These are phyloP conservation scores for Acanthamoeba triangularis DNA, from an alignment of 208 protist genomes.

Conservation along the genomic window DNA sequence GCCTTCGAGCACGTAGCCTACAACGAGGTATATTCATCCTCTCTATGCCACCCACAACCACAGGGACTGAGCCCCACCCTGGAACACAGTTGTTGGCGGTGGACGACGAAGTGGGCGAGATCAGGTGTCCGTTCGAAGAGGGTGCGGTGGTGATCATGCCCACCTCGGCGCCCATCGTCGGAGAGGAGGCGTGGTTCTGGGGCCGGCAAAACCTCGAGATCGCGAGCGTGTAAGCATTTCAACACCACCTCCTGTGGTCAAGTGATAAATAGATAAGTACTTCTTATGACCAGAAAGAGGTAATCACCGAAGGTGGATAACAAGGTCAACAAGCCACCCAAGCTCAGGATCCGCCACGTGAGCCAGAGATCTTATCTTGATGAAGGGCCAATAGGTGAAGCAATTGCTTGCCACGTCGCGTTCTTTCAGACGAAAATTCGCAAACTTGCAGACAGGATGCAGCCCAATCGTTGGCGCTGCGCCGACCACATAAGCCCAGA, in stretches of 20 bases:
- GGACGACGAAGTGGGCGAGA: constrained; percentile 31
- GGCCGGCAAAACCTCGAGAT: neutral
- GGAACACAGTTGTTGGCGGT: neutral
- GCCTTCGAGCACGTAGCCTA: constrained; percentile 13
- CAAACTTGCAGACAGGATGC: neutral
- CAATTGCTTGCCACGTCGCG: neutral
- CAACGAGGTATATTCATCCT: neutral
- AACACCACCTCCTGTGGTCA: no score
- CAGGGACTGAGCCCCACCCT: no score
- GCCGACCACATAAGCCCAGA: neutral
- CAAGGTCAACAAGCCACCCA: no score
- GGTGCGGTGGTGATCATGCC: constrained; percentile 47
- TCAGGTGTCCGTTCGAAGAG: constrained; percentile 42
- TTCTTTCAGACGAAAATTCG: neutral
- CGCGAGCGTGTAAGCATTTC: neutral
- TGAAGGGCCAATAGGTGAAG: no score
- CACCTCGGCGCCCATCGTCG: constrained; percentile 12
- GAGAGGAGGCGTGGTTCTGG: constrained; percentile 51
- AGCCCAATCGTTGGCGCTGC: neutral
- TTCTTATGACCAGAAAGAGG: no score
- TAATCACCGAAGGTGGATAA: no score
- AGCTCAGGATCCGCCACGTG: no score
- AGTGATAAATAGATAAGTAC: no score
- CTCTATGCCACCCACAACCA: neutral
- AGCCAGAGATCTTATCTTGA: no score